These are phyloP conservation scores for Coemansia sp. DNA, from an alignment of 371 early-diverging fungal species.

Conservation along the genomic window DNA sequence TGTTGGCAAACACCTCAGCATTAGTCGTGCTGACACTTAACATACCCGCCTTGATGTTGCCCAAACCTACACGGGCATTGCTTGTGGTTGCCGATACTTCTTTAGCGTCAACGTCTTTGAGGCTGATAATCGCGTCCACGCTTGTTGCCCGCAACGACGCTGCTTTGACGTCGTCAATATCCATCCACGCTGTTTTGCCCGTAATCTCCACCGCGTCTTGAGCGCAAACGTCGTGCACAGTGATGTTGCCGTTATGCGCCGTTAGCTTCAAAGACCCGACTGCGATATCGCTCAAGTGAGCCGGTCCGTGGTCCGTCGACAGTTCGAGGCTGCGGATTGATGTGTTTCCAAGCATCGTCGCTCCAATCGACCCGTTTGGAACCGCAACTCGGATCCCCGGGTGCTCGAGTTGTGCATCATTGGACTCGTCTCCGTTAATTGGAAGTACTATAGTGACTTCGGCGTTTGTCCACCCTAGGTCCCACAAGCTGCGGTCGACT, in stretches of 20 bases:
- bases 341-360: slow-evolving; percentile 42
- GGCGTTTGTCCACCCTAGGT: slow-evolving; percentile 41
- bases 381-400: slow-evolving; percentile 42
- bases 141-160: slow-evolving; percentile 20
- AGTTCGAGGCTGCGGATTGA: slow-evolving; percentile 19
- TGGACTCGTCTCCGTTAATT: background rate
- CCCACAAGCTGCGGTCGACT: slow-evolving; percentile 45
- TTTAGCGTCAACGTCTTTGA: slow-evolving; percentile 39
- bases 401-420: slow-evolving; percentile 9
- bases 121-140: slow-evolving; percentile 44
- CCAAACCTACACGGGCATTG: slow-evolving; percentile 42
- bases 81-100: slow-evolving; percentile 32
- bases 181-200: slow-evolving; percentile 46
- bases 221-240: slow-evolving; percentile 34
- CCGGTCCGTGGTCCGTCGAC: slow-evolving; percentile 35
- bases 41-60: slow-evolving; percentile 35
- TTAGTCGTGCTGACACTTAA: slow-evolving; percentile 24
- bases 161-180: slow-evolving; percentile 43
- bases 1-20: slow-evolving; percentile 31
- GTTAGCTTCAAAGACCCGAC: slow-evolving; percentile 23
- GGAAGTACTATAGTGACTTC: slow-evolving; percentile 30
- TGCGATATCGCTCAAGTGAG: slow-evolving; percentile 43
- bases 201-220: slow-evolving; percentile 18
- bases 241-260: slow-evolving; percentile 46
- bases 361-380: slow-evolving; percentile 41